Conservation (phyloP, 108 stramenopile genomes). For the Skeletonema grethae region DNA sequence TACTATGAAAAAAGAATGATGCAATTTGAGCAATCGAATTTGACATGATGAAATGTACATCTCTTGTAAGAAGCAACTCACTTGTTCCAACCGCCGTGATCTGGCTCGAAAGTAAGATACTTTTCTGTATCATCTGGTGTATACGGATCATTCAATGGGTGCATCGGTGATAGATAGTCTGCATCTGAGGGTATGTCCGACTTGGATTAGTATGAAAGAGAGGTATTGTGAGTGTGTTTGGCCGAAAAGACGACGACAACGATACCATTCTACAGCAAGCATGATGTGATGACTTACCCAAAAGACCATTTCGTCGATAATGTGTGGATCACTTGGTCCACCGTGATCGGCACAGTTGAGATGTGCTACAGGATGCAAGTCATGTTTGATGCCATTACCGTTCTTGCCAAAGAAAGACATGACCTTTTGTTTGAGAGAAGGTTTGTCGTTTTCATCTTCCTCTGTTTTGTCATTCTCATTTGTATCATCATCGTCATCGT, state of each 20-base stretch:
- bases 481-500: background rate
- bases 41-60: too few species aligned
- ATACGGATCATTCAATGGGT: conserved; percentile 20
- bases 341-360: conserved; percentile 51
- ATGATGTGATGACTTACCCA: conserved; percentile 40
- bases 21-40: too few species aligned
- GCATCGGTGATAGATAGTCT: conserved; percentile 55
- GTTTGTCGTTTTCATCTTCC: background rate
- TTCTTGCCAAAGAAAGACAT: background rate
- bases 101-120: conserved; percentile 92
- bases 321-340: conserved; percentile 36
- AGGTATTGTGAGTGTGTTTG: too few species aligned
- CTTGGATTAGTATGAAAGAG: background rate
- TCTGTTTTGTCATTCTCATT: background rate
- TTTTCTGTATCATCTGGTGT: conserved; percentile 28
- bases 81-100: conserved; percentile 56
- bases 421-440: background rate
- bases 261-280: too few species aligned
- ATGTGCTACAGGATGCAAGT: conserved; percentile 38
- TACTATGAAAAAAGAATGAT: background rate
- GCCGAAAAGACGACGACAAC: too few species aligned
- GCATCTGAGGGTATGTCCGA: conserved; percentile 71
- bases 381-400: background rate
- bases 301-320: conserved; percentile 82
- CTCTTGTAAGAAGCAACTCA: too few species aligned